Evolutionary conservation across 2,329 filamentous ascomycete genomes (phyloP), one percentile per base, ranked within the genome.

Genomic region (Blastomyces percursus): DNA sequence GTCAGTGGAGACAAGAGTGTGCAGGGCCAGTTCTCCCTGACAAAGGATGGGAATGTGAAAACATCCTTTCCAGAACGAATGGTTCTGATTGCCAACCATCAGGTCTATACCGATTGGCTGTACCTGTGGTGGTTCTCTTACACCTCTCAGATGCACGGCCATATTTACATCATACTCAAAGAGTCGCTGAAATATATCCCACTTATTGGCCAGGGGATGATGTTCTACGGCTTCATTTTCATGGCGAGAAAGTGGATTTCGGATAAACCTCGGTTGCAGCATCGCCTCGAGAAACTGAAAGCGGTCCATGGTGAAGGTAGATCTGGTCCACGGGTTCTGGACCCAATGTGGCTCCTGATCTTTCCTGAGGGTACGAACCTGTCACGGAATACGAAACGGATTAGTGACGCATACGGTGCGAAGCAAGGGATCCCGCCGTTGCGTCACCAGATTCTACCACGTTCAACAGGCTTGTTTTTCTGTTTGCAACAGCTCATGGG

Each of bases 41-140:
- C 79, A 61, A 76, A 79, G 56, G 82, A 85, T 67, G 85, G 85
- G 9, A 78, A 79, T 61, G 71, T 87, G 54, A 77, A 81, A 66
- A 84, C 83, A 63, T 77, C 79, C 40, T 87, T 87, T 65, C 81
- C 84, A 1, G 81, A 86, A 65, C 78, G 85, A 19, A 73, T 86
- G 63, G 80, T 87, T 9, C 70, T 87, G 69, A 83, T 87, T 71
- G 80, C 84, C 7, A 87, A 87, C 63, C 85, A 87, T 67, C 83
- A 86, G 69, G 79, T 87, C 2, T 87, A 87, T 70, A 86, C 84
- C n/a, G 85, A 87, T 68, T 87, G 85, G 85, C 75, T 87, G 16
- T 87, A 87, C 69, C 77, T 87, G 2, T 87, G 85, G 85, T 87
- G 84, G 84, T 80, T 85, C 55, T 81, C 84, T 1, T 87, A 87